Base-by-base conservation (phyloP, 2,329 filamentous ascomycete genomes). In the Pleomassaria siparia region DNA sequence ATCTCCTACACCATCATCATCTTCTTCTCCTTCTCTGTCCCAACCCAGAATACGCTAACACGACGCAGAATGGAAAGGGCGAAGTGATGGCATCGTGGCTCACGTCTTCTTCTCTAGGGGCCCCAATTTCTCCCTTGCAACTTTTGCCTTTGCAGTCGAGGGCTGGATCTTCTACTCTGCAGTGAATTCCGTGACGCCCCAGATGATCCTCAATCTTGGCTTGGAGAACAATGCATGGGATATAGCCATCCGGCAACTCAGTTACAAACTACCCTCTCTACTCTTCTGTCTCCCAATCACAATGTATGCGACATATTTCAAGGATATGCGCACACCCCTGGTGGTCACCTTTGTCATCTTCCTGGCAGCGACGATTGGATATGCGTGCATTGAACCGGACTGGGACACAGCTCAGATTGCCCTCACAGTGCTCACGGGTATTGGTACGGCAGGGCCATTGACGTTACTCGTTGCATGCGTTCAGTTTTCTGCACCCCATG, bases 141-240 rank as follows among this genome's bases (percentile, higher is more conserved):
- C 77, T 9, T 80, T 81, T 57, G 80, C 80, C 3, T 82, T 82
- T 50, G 75, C 76, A 2, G 76, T 82, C 26, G 80, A 83, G 63
- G 80, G 56, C 12, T 83, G 79, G 79, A 79, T 82, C 45, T 82
- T 80, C 49, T 67, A 67, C 33, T 64, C 59, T 0, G 65, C 65
- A n/a, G 63, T 69, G 18, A 69, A 67, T 24, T 56, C 63, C 6
- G 54, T 69, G 1, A 66, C 59, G 0, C 65, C 65, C 0, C 65
- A 69, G 33, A 55, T 67, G 13, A 59, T 69, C 11, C 54, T 69
- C 2, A 65, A 66, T 21, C 45, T 69, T 0, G 64, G 64, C 1
- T 63, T 66, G n/a, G 62, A 67, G 28, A 47, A 57, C 42, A 58
- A 63, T 15, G 44, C 62, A 1, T 67, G 64, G 65, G 49, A 56